Conservation (phyloP, 1,284 basidiomycete genomes). For the Stereum hirsutum region DNA sequence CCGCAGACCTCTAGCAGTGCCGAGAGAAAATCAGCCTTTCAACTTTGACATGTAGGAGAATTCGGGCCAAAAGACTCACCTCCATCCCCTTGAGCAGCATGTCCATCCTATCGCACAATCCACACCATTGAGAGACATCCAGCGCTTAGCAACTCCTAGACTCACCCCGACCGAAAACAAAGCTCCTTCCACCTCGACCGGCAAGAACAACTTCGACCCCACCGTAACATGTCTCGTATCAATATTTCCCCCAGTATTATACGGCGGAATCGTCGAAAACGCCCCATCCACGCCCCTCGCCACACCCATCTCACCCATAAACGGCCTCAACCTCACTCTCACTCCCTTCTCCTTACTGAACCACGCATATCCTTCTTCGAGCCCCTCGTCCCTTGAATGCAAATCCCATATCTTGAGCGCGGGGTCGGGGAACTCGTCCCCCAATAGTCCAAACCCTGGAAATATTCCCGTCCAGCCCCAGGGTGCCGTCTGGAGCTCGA, state of each 20-base stretch:
- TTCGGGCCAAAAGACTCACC: no score
- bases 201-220: slow-evolving; percentile 46
- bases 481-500: slow-evolving; percentile 37
- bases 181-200: slow-evolving; percentile 50
- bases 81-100: slow-evolving; percentile 58
- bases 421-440: slow-evolving; percentile 42
- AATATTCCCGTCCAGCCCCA: slow-evolving; percentile 58
- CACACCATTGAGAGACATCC: no score
- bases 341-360: slow-evolving; percentile 39
- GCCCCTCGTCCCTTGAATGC: no score
- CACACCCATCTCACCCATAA: slow-evolving; percentile 59
- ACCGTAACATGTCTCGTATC: slow-evolving; percentile 46
- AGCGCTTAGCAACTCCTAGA: no score
- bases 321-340: slow-evolving; percentile 39
- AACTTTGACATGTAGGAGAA: slow-evolving; percentile 2
- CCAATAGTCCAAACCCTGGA: slow-evolving; percentile 48
- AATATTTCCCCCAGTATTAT: slow-evolving; percentile 50
- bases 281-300: slow-evolving; percentile 41
- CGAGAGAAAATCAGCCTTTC: not conserved
- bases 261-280: slow-evolving; percentile 54
- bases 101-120: slow-evolving; percentile 37
- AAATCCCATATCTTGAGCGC: slow-evolving; percentile 47
- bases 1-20: slow-evolving; percentile 40
- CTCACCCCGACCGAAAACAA: slow-evolving; percentile 52
- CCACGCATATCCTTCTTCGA: slow-evolving; percentile 31